Percentiles rank a stretch among this genome's conserved stretches.
These are phyloP conservation scores for Termitomyces sp. DNA, from an alignment of 768 basidiomycete genomes.

Conservation along the genomic window DNA sequence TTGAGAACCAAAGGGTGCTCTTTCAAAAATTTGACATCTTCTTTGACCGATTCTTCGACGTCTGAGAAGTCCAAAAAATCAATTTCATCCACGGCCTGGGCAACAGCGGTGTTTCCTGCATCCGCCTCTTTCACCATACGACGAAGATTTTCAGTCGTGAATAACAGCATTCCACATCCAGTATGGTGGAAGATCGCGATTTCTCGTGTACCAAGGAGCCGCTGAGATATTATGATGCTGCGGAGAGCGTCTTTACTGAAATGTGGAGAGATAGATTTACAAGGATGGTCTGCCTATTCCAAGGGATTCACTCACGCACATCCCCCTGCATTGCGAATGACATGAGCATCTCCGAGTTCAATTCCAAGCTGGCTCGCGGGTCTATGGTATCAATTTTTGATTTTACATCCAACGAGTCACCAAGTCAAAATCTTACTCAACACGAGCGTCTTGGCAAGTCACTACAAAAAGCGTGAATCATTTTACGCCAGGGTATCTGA, in stretches of 20 bases:
- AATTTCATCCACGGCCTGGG: constrained; percentile 34
- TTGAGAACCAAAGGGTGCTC: constrained; percentile 52
- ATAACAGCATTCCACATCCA: constrained; percentile 70
- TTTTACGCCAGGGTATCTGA: neutral
- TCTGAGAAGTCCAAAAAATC: constrained; percentile 53
- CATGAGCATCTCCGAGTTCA: constrained; percentile 64
- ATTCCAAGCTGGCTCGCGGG: constrained; percentile 58
- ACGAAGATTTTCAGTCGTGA: constrained; percentile 31
- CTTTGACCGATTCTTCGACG: constrained; percentile 51
- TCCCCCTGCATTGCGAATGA: constrained; percentile 75
- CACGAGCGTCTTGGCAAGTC: neutral
- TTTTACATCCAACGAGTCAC: neutral
- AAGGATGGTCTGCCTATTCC: neutral
- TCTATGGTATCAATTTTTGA: constrained; percentile 26
- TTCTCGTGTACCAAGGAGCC: constrained; percentile 66
- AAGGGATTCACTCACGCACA: constrained; percentile 41
- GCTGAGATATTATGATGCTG: constrained; percentile 68
- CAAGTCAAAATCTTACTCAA: neutral
- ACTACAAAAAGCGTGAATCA: neutral
- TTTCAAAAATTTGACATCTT: constrained; percentile 57
- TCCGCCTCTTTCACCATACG: neutral
- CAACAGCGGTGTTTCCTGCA: constrained; percentile 11
- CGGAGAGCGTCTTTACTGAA: constrained; percentile 60
- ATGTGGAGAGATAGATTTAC: neutral
- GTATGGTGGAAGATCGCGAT: constrained; percentile 71